phyloP scores from a whole-genome alignment of 1,284 basidiomycete species.

The Ustilago tritici region DNA sequence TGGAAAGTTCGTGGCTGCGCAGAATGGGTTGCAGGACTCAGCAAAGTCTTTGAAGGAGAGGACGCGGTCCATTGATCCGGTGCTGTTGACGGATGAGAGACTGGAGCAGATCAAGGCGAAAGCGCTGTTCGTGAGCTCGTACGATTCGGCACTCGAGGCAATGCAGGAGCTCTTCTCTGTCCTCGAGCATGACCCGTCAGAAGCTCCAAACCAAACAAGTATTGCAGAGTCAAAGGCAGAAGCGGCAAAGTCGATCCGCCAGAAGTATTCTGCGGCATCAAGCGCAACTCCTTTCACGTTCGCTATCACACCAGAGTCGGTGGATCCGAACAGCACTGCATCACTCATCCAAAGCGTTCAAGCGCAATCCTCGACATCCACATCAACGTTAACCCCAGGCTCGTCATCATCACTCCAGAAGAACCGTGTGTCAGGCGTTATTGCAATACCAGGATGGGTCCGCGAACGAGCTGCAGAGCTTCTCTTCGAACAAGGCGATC shows the following conservation, averaged over 20 bases:
- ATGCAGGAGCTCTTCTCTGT: conserved; percentile 25
- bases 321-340: conserved; percentile 33
- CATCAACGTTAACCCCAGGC: conserved; percentile 24
- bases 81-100: conserved; percentile 47
- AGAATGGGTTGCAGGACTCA: conserved; percentile 31
- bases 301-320: conserved; percentile 17
- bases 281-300: conserved; percentile 42
- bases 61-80: conserved; percentile 19
- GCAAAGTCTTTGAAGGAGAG: conserved; percentile 26
- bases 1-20: conserved; percentile 48
- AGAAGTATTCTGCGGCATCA: conserved; percentile 20
- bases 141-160: conserved; percentile 14
- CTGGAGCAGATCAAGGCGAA: conserved; percentile 60
- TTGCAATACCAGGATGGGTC: conserved; percentile 93
- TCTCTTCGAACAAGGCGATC: conserved; percentile 88
- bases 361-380: conserved; percentile 9
- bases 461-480: conserved; percentile 89
- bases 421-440: conserved; percentile 71
- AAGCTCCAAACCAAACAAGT: neutral
- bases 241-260: conserved; percentile 8
- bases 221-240: neutral
- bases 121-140: conserved; percentile 52
- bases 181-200: conserved; percentile 15
- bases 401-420: conserved; percentile 73
- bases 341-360: conserved; percentile 37